Conservation (phyloP, 169 alveolate species). For the Eimeria acervulina region DNA sequence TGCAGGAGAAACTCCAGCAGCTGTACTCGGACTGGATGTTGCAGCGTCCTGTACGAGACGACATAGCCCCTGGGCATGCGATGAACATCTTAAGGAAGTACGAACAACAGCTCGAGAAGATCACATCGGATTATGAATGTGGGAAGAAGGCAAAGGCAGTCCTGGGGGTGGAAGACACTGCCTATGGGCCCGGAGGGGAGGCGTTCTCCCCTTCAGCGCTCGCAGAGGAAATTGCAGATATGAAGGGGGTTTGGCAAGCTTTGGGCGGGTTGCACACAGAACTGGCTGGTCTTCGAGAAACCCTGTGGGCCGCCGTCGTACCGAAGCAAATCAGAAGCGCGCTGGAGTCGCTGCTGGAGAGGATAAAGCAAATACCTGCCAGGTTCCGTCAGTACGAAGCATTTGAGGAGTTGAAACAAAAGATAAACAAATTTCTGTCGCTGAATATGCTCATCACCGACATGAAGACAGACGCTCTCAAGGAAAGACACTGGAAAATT, state of each 20-base stretch:
- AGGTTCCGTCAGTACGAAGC: conserved; percentile 95
- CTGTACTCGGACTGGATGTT: conserved; percentile 83
- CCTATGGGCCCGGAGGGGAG: conserved; percentile 6
- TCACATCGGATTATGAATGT: conserved; percentile 48
- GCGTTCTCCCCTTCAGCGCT: conserved; percentile 88
- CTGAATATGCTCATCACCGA: conserved; percentile 88
- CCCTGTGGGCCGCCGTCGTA: conserved; percentile 92
- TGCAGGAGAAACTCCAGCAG: conserved; percentile 78
- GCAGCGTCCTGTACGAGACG: conserved; percentile 80
- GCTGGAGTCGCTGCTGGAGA: conserved; percentile 93
- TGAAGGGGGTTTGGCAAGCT: conserved; percentile 95
- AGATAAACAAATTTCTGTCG: conserved; percentile 52
- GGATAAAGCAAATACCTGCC: conserved; percentile 92
- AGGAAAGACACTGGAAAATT: conserved; percentile 98
- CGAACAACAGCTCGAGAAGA: conserved; percentile 71
- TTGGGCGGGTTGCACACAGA: conserved; percentile 90
- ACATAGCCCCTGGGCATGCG: conserved; percentile 80
- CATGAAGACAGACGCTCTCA: conserved; percentile 97
- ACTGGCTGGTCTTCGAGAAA: conserved; percentile 90
- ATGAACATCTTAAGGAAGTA: conserved; percentile 47
- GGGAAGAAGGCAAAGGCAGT: conserved; percentile 76
- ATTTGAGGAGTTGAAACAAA: conserved; percentile 93
- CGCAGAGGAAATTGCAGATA: conserved; percentile 91
- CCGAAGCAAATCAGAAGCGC: conserved; percentile 92
- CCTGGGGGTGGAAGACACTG: conserved; percentile 65